phyloP scores from a whole-genome alignment of 2,329 filamentous ascomycete genomes.

The Verticillium klebahnii region DNA sequence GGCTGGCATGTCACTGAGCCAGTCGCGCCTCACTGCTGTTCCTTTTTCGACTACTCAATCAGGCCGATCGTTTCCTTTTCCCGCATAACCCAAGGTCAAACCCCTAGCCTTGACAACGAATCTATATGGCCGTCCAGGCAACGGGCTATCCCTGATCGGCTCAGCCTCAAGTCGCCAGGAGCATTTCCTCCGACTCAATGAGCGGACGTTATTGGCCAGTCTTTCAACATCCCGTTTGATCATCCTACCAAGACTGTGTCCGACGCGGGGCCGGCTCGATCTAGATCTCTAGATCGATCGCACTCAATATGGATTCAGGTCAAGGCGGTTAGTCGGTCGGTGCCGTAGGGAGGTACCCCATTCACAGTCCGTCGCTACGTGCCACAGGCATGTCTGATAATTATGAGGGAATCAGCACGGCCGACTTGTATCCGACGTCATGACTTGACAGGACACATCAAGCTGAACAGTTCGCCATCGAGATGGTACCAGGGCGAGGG shows the following conservation, averaged over 20 bases:
- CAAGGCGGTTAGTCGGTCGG: background rate
- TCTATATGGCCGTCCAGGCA: background rate
- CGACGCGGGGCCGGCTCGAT: background rate
- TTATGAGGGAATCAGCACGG: background rate
- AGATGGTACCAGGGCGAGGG: background rate
- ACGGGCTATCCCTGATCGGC: background rate
- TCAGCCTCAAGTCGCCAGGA: background rate
- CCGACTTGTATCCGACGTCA: constrained; percentile 5
- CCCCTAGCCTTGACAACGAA: background rate
- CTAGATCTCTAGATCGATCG: background rate
- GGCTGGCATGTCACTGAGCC: background rate
- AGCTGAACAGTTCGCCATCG: constrained; percentile 2
- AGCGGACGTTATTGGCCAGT: background rate
- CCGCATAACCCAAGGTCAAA: background rate
- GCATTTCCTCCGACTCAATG: background rate
- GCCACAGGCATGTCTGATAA: background rate
- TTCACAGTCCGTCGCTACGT: background rate
- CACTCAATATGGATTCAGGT: background rate
- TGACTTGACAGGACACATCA: constrained; percentile 7
- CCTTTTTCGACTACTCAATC: background rate
- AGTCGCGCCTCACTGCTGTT: background rate
- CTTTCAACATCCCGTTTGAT: background rate
- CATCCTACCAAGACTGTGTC: background rate
- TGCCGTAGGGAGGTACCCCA: background rate
- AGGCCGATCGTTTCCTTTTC: background rate